Base-by-base conservation (phyloP, 78 protist genomes). In the slime mould (Dictyostelium discoideum) region DNA sequence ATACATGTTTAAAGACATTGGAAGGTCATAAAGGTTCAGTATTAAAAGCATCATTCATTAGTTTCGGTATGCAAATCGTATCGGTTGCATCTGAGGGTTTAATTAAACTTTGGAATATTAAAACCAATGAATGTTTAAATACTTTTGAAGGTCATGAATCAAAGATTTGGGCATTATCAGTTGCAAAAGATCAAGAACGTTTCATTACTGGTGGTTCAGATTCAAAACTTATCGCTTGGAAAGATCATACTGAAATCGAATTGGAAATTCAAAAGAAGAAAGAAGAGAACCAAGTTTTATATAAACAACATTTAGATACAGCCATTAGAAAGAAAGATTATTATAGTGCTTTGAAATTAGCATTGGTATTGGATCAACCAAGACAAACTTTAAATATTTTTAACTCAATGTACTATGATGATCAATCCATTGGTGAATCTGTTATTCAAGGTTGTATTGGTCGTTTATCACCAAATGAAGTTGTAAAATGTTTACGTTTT, bases 1-100 rank as follows among this genome's bases (percentile, higher is more conserved):
- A 6, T 32, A 57, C 90, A 6, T 99, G 99, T 94, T 84, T 98
- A 44, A 97, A 94, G 87, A 98, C 99, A 7, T 72, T 98, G 22
- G 99, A 98, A 87, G 99, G 99, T 22, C 99, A 99, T 84, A 6
- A 79, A n/a, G 77, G 84, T 85, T 78, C 96, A 5, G 98, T 98
- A 76, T 88, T 98, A n/a, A 83, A 54, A 46, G 93, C 96, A 3
- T 40, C 80, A 37, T 98, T 96, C 40, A 37, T 98, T 14, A 79
- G 86, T 40, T 29, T 72, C 16, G 99, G 99, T 46, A 77, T 92
- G 96, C 99, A 98, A 86, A 40, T 98, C 22, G 93, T 92, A 2
- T 93, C 98, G 24, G 22, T 87, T 13, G 97, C 97, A 14, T 6
- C 96, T 2, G 99, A 98, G 73, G 98, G 99, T 32, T 88, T 98